Conservation (phyloP, 2,329 filamentous ascomycete genomes). For the Aspergillus pseudonomiae region DNA sequence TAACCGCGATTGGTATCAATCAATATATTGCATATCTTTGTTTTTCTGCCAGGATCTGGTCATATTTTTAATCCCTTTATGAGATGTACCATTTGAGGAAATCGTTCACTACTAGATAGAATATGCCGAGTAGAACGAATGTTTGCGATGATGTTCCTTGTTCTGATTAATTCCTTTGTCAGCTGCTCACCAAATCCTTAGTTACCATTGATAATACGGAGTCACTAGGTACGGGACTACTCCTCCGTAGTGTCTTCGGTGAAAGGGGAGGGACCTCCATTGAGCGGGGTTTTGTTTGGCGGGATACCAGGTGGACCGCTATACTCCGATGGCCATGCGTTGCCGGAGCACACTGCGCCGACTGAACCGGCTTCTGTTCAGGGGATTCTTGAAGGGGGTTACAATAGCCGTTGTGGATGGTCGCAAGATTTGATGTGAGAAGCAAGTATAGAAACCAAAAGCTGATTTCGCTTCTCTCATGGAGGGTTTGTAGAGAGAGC, state of each 20-base stretch:
- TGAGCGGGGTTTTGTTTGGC: conserved; percentile 13
- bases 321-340: background rate
- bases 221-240: background rate
- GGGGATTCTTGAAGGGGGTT: background rate
- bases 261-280: conserved; percentile 13
- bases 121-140: background rate
- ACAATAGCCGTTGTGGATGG: background rate
- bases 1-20: background rate
- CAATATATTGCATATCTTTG: background rate
- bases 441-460: background rate
- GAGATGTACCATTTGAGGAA: too few relatives aligned
- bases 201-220: background rate
- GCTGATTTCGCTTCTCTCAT: background rate
- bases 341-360: conserved; percentile 40
- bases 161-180: background rate
- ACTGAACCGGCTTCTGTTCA: conserved; percentile 7
- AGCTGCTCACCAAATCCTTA: background rate
- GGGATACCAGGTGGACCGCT: conserved; percentile 16
- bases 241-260: conserved; percentile 13
- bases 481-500: background rate
- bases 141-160: background rate
- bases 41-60: background rate
- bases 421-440: background rate
- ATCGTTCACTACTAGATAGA: background rate
- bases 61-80: background rate